Evolutionary conservation across 495 filamentous ascomycete species (phyloP).

Genomic region (Melanomma pulvis-pyrius): DNA sequence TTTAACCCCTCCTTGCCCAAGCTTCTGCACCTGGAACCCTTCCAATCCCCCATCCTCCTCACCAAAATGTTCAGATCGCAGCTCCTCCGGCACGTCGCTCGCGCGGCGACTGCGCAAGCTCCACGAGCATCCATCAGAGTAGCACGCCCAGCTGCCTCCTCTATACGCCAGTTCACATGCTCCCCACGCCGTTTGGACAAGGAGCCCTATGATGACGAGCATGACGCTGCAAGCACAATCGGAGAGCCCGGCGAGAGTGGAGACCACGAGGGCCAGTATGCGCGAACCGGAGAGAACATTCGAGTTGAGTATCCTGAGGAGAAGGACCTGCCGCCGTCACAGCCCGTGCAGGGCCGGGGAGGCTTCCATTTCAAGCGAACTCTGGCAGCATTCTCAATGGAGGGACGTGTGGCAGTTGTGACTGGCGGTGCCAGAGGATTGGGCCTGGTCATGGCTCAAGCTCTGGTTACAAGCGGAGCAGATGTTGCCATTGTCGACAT

Average conservation of each 20-base stretch:
- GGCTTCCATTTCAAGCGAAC: constrained; percentile 72
- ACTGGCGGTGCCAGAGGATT: constrained; percentile 86
- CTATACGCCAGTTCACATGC: constrained; percentile 22
- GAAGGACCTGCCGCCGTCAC: constrained; percentile 63
- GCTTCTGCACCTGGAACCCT: background rate
- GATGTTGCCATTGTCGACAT: constrained; percentile 91
- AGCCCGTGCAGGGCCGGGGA: constrained; percentile 71
- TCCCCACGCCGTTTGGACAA: constrained; percentile 23
- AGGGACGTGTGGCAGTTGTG: constrained; percentile 75
- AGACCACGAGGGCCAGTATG: constrained; percentile 58
- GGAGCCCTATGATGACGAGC: constrained; percentile 17
- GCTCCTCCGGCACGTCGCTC: constrained; percentile 25
- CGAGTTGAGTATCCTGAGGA: constrained; percentile 76
- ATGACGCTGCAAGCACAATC: constrained; percentile 40
- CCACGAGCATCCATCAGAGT: constrained; percentile 16
- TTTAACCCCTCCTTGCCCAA: background rate
- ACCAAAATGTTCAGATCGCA: constrained; percentile 32
- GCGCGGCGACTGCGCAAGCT: constrained; percentile 17
- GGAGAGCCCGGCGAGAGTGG: constrained; percentile 42
- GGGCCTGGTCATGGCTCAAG: constrained; percentile 90
- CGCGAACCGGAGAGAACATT: constrained; percentile 77
- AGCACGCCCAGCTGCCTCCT: background rate
- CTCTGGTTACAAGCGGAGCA: constrained; percentile 79
- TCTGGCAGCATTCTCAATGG: constrained; percentile 73
- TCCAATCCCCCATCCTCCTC: constrained; percentile 6